These are phyloP conservation scores for Boletus tylopilopsis DNA, from an alignment of 768 basidiomycete species.

Conservation along the genomic window DNA sequence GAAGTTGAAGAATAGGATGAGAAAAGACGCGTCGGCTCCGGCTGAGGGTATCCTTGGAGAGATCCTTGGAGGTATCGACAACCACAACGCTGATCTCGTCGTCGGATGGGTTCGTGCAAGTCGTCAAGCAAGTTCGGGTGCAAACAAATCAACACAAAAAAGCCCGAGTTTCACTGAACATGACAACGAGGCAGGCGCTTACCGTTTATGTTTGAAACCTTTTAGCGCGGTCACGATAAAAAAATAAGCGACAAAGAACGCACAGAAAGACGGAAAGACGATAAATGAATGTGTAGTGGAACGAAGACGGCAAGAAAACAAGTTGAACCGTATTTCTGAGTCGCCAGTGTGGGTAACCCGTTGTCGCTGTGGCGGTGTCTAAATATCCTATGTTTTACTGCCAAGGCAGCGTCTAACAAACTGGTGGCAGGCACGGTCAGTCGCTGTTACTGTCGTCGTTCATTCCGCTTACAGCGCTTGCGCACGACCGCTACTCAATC, in stretches of 20 bases:
- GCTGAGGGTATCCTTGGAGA: slow-evolving; percentile 12
- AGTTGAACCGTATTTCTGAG: neutral
- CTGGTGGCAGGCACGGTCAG: neutral
- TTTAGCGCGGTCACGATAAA: neutral
- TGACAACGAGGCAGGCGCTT: slow-evolving; percentile 19
- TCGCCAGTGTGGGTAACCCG: slow-evolving; percentile 10
- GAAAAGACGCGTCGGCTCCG: slow-evolving; percentile 6
- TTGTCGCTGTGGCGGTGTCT: neutral
- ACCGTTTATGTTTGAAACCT: neutral
- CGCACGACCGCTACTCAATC: neutral
- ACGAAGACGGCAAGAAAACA: neutral
- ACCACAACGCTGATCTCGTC: slow-evolving; percentile 16
- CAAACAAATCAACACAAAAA: slow-evolving; percentile 34
- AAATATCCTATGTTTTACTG: neutral
- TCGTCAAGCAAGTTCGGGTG: slow-evolving; percentile 26
- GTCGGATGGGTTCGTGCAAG: slow-evolving; percentile 22
- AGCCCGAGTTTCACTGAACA: slow-evolving; percentile 13
- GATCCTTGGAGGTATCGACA: slow-evolving; percentile 18
- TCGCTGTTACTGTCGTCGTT: neutral
- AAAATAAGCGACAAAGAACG: neutral
- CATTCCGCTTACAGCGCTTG: neutral
- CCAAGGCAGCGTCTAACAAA: neutral
- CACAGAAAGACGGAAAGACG: neutral
- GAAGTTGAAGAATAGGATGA: neutral
- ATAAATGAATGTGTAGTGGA: neutral